These are phyloP conservation scores for Porcisia hertigi DNA, from an alignment of 208 protist genomes.

Conservation along the genomic window DNA sequence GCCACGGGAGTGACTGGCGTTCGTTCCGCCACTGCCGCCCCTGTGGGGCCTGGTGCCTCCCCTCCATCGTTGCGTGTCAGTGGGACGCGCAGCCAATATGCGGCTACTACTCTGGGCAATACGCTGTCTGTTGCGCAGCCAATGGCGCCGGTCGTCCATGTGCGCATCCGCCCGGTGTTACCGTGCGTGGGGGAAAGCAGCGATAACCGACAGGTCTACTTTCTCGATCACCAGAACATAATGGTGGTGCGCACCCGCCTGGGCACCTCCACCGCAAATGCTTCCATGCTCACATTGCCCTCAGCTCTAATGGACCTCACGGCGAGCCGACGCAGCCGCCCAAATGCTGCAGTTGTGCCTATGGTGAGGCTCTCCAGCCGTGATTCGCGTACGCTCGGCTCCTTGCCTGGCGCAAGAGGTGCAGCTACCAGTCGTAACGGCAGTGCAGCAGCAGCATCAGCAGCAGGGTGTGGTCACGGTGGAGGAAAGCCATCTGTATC, in stretches of 20 bases:
- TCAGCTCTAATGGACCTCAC: not conserved
- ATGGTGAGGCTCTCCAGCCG: not conserved
- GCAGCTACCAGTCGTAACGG: not conserved
- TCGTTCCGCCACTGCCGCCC: not conserved
- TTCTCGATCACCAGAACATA: conserved; percentile 81
- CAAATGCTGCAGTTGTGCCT: not conserved
- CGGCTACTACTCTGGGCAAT: conserved; percentile 20
- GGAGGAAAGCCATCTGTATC: not conserved
- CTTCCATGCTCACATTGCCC: not conserved
- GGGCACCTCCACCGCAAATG: not conserved
- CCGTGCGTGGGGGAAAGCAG: conserved; percentile 60
- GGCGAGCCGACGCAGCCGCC: not conserved
- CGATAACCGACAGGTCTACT: conserved; percentile 67
- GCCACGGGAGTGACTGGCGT: not conserved
- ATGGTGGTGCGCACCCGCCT: conserved; percentile 39
- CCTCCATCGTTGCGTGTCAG: not conserved
- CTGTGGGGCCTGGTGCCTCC: not conserved
- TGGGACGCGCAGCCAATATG: conserved; percentile 7
- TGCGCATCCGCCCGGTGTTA: conserved; percentile 77
- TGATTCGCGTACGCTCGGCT: not conserved
- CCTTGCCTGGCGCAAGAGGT: not conserved
- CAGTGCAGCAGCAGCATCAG: not conserved
- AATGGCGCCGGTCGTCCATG: conserved; percentile 71
- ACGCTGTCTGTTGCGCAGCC: conserved; percentile 26
- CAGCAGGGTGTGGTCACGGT: not conserved